Percentiles rank a stretch among this genome's conserved stretches.
phyloP scores from a whole-genome alignment of 495 filamentous ascomycete genomes.

The Aspergillus olivimuriae region DNA sequence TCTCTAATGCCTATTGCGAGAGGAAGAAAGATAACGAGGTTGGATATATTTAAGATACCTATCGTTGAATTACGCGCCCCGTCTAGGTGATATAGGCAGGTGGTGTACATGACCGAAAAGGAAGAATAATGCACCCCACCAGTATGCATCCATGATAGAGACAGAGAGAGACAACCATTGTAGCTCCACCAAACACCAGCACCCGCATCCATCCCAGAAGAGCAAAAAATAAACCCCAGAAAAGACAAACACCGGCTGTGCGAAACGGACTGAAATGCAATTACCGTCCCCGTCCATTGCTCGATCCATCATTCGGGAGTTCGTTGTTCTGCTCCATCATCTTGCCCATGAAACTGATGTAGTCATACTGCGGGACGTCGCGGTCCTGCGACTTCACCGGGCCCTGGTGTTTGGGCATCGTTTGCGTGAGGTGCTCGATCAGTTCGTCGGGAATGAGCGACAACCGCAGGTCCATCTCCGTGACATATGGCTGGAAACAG shows the following conservation, averaged over 20 bases:
- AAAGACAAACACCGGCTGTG: conserved; percentile 21
- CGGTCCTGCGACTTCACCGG: conserved; percentile 75
- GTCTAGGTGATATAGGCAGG: not conserved
- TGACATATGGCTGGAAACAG: conserved; percentile 93
- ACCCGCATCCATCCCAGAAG: conserved; percentile 13
- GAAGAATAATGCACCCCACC: no score
- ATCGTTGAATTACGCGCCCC: no score
- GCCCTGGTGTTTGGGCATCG: conserved; percentile 75
- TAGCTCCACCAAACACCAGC: conserved; percentile 23
- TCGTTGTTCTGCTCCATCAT: conserved; percentile 42
- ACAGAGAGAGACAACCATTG: no score
- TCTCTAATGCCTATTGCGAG: no score
- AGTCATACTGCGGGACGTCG: conserved; percentile 76
- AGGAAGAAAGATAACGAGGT: no score
- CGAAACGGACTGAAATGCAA: conserved; percentile 20
- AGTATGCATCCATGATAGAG: conserved; percentile 1
- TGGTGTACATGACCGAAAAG: not conserved
- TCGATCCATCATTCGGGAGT: conserved; percentile 5
- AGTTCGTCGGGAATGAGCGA: conserved; percentile 91
- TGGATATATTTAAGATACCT: no score
- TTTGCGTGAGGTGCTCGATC: conserved; percentile 82
- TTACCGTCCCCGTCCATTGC: conserved; percentile 30
- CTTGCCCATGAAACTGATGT: conserved; percentile 87
- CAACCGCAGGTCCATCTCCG: conserved; percentile 92
- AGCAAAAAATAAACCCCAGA: conserved; percentile 16